These are phyloP conservation scores for Spizellomyces punctatus DNA, from an alignment of 192 early-diverging fungal species.

Conservation along the genomic window DNA sequence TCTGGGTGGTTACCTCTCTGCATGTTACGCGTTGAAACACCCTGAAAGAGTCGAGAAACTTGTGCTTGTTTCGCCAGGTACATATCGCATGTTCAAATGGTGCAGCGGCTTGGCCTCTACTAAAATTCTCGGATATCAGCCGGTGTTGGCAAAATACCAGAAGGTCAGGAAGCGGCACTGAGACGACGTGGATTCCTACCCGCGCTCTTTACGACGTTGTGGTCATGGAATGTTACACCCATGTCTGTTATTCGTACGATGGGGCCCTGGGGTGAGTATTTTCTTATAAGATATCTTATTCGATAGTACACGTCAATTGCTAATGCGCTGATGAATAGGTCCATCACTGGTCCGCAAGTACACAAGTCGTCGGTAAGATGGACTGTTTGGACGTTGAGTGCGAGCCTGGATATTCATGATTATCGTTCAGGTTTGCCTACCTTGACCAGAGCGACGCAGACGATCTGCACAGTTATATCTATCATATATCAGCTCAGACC, in stretches of 20 bases:
- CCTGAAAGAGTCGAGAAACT: conserved; percentile 85
- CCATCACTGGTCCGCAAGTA: conserved; percentile 39
- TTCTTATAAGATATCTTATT: neutral
- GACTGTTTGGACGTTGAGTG: neutral
- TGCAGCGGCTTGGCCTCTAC: no score
- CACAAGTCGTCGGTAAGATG: conserved; percentile 46
- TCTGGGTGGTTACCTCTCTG: conserved; percentile 85
- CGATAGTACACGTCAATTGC: no score
- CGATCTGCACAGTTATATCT: conserved; percentile 77
- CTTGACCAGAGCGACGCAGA: conserved; percentile 67
- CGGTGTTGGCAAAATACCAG: conserved; percentile 17
- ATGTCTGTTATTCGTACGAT: conserved; percentile 73
- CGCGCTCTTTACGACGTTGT: conserved; percentile 46
- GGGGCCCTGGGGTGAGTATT: conserved; percentile 68
- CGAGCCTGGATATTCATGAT: neutral
- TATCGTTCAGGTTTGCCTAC: conserved; percentile 50
- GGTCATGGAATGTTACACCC: conserved; percentile 81
- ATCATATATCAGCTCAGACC: conserved; percentile 73
- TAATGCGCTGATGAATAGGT: neutral
- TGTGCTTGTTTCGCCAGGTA: conserved; percentile 85
- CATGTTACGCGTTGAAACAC: conserved; percentile 84
- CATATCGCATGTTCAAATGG: neutral
- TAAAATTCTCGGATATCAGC: neutral
- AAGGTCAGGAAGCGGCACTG: conserved; percentile 7
- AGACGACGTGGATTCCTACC: conserved; percentile 29